phyloP scores from a whole-genome alignment of 148 eudicot genomes.

The Rhododendron williamsianum region DNA sequence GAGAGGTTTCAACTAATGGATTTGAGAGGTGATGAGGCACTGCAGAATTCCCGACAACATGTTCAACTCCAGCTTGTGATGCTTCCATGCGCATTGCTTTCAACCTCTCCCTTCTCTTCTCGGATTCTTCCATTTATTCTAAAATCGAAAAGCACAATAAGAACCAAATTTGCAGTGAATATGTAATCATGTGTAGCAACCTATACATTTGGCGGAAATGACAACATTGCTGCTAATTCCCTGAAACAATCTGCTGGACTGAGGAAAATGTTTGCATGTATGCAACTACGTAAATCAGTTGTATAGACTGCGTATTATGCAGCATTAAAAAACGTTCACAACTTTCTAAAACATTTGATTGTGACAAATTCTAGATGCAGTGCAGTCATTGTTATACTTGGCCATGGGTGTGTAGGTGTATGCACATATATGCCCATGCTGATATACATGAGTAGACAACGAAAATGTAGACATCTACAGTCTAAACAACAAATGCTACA shows the following conservation, averaged over 20 bases:
- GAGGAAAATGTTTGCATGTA: background rate
- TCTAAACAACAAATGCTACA: background rate
- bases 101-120: slow-evolving; percentile 73
- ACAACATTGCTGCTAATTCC: background rate
- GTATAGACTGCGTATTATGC: background rate
- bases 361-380: background rate
- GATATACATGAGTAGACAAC: background rate
- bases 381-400: too few relatives aligned
- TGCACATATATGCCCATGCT: background rate
- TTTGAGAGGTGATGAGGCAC: slow-evolving; percentile 34
- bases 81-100: slow-evolving; percentile 78
- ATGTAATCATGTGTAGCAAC: background rate
- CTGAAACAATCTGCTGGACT: background rate
- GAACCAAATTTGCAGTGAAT: background rate
- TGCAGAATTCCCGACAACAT: slow-evolving; percentile 10
- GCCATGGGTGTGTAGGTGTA: too few relatives aligned
- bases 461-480: too few relatives aligned
- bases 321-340: background rate
- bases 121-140: slow-evolving; percentile 74
- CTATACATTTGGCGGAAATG: background rate
- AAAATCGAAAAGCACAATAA: background rate
- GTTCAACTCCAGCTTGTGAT: slow-evolving; percentile 22
- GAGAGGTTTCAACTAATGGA: slow-evolving; percentile 48
- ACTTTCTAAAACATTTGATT: background rate
- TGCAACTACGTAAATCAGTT: background rate